Base-by-base conservation (phyloP, 495 filamentous ascomycete species). In the Rhypophila decipiens region DNA sequence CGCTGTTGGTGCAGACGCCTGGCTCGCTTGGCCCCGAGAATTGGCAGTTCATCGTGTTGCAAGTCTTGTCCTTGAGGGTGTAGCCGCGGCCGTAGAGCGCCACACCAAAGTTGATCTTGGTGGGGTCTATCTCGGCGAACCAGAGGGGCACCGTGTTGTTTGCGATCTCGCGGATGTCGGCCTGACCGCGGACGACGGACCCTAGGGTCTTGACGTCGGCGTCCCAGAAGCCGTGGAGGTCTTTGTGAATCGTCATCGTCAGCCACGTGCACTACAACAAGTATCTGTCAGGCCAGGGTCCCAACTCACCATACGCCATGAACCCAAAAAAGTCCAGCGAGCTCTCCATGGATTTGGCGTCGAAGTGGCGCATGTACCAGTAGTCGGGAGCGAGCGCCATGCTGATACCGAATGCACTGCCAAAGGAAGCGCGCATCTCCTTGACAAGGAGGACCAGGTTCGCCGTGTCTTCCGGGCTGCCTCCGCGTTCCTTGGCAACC, bases 301-400 rank as follows among this genome's bases (percentile, higher is more conserved):
- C n/a, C n/a, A n/a, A n/a, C n/a, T n/a, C n/a, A n/a, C n/a, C n/a
- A 45, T 80, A 81, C 0, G 58, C 57, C 76, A 79, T 77, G 49
- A 75, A 61, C 24, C 69, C 69, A 46, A 78, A 73, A 17, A 58
- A 78, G 48, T 77, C 71, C 5, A 78, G 63, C 42, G 67, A 56
- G 2, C 52, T 46, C 19, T 65, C 57, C 56, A 80, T 63, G 1
- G 53, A 60, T 12, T 50, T 60, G 13, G 68, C 42, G 46, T 78
- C 65, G 34, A 75, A 75, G 5, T 61, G 41, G 44, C 64, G 61
- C 2, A 80, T 48, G 47, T 77, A 76, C 63, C 66, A 55, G 31
- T 56, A 61, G 15, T 65, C 54, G 0, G 59, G 48, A 0, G 64
- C 66, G 4, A 77, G 48, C 0, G 71, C 68, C 2, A 73, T 21